phyloP scores from a whole-genome alignment of 225 moss, liverwort and hornwort species.

The Bryum argenteum region DNA sequence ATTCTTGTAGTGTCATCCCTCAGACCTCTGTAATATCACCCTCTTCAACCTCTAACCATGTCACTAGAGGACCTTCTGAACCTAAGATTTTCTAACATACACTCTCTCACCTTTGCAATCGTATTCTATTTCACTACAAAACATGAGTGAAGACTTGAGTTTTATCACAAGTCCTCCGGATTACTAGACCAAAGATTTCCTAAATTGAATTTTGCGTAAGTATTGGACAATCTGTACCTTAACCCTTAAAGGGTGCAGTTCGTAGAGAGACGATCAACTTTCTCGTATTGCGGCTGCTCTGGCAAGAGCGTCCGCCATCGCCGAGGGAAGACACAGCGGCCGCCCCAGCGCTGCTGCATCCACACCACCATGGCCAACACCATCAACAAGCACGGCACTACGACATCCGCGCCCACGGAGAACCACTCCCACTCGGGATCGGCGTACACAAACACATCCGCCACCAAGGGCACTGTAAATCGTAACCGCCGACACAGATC shows the following conservation, averaged over 20 bases:
- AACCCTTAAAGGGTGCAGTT: neutral
- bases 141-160: no score
- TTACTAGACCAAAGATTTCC: no score
- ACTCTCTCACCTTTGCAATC: no score
- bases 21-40: no score
- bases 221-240: fast-evolving
- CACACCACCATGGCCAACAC: slow-evolving; percentile 34
- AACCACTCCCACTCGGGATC: slow-evolving; percentile 57
- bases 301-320: slow-evolving; percentile 32
- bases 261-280: slow-evolving; percentile 5
- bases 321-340: slow-evolving; percentile 40
- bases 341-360: slow-evolving; percentile 43
- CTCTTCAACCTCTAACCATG: no score
- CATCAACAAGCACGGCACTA: slow-evolving; percentile 31
- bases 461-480: slow-evolving; percentile 23
- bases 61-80: no score
- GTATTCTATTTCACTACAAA: no score
- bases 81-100: no score
- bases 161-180: no score
- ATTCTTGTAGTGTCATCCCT: no score
- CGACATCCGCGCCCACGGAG: slow-evolving; percentile 39
- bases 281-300: slow-evolving; percentile 29
- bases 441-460: slow-evolving; percentile 28
- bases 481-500: slow-evolving; percentile 38
- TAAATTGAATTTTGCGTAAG: neutral